These are phyloP conservation scores for Fagus sylvatica DNA, from an alignment of 306 rosid genomes.

Conservation along the genomic window DNA sequence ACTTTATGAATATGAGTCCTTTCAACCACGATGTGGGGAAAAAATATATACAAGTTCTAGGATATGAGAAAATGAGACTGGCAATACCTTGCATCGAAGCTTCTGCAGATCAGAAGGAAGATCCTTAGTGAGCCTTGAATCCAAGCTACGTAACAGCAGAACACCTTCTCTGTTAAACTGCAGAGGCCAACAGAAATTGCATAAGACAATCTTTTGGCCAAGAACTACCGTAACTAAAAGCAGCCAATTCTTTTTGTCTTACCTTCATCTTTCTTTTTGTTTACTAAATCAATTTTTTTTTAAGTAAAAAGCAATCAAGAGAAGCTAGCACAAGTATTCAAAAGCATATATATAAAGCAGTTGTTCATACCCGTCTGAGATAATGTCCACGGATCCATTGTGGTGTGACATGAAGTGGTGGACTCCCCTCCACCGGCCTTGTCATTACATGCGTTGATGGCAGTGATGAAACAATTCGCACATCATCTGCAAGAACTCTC, in stretches of 20 bases:
- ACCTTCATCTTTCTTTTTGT: background rate
- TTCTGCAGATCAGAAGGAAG: constrained; percentile 98
- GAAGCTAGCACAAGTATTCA: background rate
- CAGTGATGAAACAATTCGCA: constrained; percentile 74
- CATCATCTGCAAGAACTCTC: constrained; percentile 73
- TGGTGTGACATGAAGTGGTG: constrained; percentile 77
- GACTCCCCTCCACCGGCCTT: constrained; percentile 78
- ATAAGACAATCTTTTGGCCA: constrained; percentile 4
- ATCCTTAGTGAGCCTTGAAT: constrained; percentile 87
- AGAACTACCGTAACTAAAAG: background rate
- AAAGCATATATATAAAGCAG: constrained; percentile 13
- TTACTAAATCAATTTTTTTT: background rate
- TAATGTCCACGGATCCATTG: constrained; percentile 80
- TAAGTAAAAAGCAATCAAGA: background rate
- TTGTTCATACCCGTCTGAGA: constrained; percentile 63
- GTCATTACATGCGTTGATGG: constrained; percentile 90
- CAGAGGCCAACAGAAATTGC: constrained; percentile 22
- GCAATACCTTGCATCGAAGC: constrained; percentile 89
- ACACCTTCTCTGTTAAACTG: constrained; percentile 97
- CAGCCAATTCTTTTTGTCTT: background rate
- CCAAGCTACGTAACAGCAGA: constrained; percentile 83
- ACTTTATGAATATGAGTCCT: background rate
- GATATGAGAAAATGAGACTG: constrained; percentile 10
- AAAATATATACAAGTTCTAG: background rate
- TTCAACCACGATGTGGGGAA: background rate